phyloP scores from a whole-genome alignment of 176 grass and related monocot genomes.

The Musa acuminata region DNA sequence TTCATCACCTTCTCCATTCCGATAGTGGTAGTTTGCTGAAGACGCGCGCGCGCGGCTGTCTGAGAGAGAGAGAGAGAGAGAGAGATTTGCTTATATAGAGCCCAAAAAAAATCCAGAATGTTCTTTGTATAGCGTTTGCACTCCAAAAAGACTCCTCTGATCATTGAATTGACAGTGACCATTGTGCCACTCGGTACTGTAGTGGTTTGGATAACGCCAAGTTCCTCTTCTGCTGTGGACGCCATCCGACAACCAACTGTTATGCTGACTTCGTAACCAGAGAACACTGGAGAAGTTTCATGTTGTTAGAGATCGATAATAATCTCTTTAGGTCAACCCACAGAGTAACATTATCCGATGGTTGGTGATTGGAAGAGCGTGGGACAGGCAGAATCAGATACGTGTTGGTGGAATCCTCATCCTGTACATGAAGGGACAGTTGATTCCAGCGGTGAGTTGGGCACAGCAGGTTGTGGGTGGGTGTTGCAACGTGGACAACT shows the following conservation, averaged over 20 bases:
- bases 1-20: conserved; percentile 48
- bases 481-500: no score
- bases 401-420: no score
- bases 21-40: not conserved
- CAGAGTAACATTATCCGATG: no score
- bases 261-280: not conserved
- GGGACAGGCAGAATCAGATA: no score
- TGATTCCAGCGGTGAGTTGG: no score
- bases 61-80: no score
- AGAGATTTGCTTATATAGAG: not conserved
- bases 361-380: no score
- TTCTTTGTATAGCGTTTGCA: not conserved
- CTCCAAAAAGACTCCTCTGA: not conserved
- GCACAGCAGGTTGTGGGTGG: no score
- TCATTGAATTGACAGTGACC: not conserved
- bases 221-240: not conserved
- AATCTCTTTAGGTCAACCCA: no score
- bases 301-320: no score
- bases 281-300: not conserved
- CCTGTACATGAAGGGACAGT: no score
- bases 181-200: not conserved
- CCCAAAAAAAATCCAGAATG: no score
- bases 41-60: not conserved
- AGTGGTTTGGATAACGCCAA: conserved; percentile 14
- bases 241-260: not conserved